phyloP scores from a whole-genome alignment of 2,329 filamentous ascomycete genomes.

The Amauroascus niger region DNA sequence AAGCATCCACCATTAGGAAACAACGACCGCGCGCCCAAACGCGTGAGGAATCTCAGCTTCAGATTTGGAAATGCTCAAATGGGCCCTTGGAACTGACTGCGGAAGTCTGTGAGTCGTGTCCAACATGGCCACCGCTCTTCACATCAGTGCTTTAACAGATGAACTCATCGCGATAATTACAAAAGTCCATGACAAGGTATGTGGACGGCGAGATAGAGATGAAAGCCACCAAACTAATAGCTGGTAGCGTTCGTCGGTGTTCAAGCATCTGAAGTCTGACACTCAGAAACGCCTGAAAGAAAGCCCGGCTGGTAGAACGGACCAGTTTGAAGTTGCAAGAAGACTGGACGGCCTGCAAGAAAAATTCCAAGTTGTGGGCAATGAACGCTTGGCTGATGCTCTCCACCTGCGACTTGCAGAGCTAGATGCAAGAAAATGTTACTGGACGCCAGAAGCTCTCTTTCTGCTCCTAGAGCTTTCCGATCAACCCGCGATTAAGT shows the following conservation, averaged over 20 bases:
- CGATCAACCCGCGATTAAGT: slow-evolving; percentile 64
- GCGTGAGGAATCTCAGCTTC: neutral
- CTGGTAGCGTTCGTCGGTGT: slow-evolving; percentile 24
- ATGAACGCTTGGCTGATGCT: slow-evolving; percentile 68
- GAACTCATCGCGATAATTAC: slow-evolving; percentile 60
- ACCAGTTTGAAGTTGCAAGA: slow-evolving; percentile 62
- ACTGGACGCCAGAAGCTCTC: slow-evolving; percentile 70
- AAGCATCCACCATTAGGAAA: slow-evolving; percentile 4
- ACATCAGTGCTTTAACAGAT: slow-evolving; percentile 55
- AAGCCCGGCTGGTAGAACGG: slow-evolving; percentile 52
- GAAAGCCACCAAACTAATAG: neutral
- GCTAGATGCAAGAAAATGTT: slow-evolving; percentile 46
- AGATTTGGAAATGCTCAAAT: neutral
- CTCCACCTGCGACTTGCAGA: slow-evolving; percentile 51
- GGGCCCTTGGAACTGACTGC: neutral
- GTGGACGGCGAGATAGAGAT: slow-evolving; percentile 7
- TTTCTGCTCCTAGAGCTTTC: slow-evolving; percentile 72
- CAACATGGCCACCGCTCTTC: slow-evolving; percentile 61
- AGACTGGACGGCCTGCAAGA: slow-evolving; percentile 67
- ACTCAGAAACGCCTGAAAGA: slow-evolving; percentile 29
- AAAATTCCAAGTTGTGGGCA: slow-evolving; percentile 70
- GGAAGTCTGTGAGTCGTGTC: neutral
- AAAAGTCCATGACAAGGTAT: slow-evolving; percentile 46
- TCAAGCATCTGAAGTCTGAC: slow-evolving; percentile 25
- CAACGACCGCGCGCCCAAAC: neutral